Base-by-base conservation (phyloP, 805 yeast genomes). In the Candida coleopterorum region DNA sequence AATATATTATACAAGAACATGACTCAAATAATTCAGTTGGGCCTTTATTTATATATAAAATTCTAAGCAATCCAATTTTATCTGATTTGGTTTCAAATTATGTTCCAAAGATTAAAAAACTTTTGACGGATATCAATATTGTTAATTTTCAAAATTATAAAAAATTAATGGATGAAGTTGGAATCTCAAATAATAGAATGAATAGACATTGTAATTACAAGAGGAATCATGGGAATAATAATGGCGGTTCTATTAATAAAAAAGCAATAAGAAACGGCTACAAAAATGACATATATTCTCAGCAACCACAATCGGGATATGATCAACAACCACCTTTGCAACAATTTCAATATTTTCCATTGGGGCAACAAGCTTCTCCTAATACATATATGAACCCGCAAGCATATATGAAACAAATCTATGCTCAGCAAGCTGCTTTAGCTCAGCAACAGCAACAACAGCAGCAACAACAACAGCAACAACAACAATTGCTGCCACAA, bases 161-260 rank as follows among this genome's bases (percentile, higher is more conserved):
- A 53, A 78, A 95, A 45, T 67, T 93, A 39, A 75, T 89, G 73
- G 97, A 90, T 48, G 97, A 90, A 58, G 90, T 88, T 43, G 97
- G 97, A 3, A 64, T 89, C 26, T 55, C 68, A 8, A 56, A 55
- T 38, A 55, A 55, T 32, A 48, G 68, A 33, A 44, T 63, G 29
- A 52, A 62, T 26, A 52, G 56, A 37, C 58, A 53, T 43, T 48
- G 57, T 32, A 56, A 54, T 41, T 45, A 16, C 9, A 45, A 40
- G 18, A 34, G 43, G 35, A 40, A 40, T 21, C 36, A 42, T 29
- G 29, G 38, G 14, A 34, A 30, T 15, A 32, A 37, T 28, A 33
- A 32, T 20, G 36, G 20, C 16, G 37, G 35, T 23, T 7, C 11
- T 4, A n/a, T 7, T 23, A 23, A 23, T 23, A 25, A 25, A 12